A percentile compares a stretch with the other conserved stretches of the same genome.
Evolutionary conservation across 352 stramenopile species (phyloP).

Genomic region (Phytophthora constricta): DNA sequence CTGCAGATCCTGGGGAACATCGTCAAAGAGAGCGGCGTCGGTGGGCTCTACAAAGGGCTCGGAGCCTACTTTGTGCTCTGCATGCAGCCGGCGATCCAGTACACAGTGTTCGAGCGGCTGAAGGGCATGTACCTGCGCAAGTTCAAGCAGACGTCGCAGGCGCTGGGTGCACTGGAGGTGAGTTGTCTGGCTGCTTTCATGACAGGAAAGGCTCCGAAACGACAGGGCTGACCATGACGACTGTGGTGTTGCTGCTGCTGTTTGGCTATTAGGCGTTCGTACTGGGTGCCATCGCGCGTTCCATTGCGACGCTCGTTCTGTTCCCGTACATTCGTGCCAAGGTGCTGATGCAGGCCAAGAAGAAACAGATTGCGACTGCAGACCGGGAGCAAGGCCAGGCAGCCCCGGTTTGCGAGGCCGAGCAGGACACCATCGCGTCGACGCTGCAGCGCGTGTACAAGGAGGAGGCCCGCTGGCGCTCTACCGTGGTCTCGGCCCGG

Average conservation of each 20-base stretch:
- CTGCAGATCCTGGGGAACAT: slow-evolving; percentile 70
- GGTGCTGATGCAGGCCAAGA: slow-evolving; percentile 93
- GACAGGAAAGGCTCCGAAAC: no score
- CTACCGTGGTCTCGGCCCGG: slow-evolving; percentile 94
- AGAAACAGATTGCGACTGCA: slow-evolving; percentile 40
- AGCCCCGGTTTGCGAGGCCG: slow-evolving; percentile 23
- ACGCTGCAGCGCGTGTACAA: slow-evolving; percentile 80
- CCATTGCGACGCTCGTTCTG: slow-evolving; percentile 94
- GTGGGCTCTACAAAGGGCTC: slow-evolving; percentile 89
- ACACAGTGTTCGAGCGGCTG: slow-evolving; percentile 95
- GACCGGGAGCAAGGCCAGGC: slow-evolving; percentile 18
- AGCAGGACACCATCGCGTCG: slow-evolving; percentile 83
- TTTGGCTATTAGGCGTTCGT: slow-evolving; percentile 89
- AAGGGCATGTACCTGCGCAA: slow-evolving; percentile 73
- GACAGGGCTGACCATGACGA: no score
- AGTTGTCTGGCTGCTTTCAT: neutral
- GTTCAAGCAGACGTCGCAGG: slow-evolving; percentile 62
- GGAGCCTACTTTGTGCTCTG: slow-evolving; percentile 95
- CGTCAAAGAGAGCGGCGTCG: slow-evolving; percentile 69
- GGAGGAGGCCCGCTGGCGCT: slow-evolving; percentile 87
- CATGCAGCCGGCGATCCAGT: slow-evolving; percentile 97
- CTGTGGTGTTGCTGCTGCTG: slow-evolving; percentile 9
- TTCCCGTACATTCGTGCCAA: slow-evolving; percentile 98
- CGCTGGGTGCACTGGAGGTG: slow-evolving; percentile 76
- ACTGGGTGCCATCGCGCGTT: slow-evolving; percentile 93